A percentile compares a stretch with the other conserved stretches of the same genome.
Evolutionary conservation across 192 early-diverging fungal species (phyloP).

Genomic region (Dispira simplex): DNA sequence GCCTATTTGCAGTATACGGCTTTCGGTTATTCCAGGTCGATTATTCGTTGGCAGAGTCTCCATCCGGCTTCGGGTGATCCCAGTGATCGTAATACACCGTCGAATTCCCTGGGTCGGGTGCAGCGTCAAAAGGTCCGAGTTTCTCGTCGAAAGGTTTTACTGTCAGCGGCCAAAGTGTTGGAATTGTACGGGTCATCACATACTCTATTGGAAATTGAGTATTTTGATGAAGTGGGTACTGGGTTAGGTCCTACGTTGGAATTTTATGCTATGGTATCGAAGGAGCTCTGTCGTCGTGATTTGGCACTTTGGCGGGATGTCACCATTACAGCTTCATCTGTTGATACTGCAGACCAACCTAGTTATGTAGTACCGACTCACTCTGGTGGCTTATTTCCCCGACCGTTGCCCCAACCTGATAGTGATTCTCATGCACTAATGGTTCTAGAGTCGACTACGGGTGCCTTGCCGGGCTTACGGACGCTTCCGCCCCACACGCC

Average conservation of each 20-base stretch:
- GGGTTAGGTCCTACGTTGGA: conserved; percentile 85
- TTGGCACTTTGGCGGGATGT: conserved; percentile 56
- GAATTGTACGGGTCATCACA: conserved; percentile 56
- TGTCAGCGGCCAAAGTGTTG: conserved; percentile 74
- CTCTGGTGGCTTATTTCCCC: too few species aligned
- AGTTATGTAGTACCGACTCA: too few species aligned
- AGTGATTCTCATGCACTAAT: too few species aligned
- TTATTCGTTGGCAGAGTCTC: conserved; percentile 42
- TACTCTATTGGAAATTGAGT: conserved; percentile 80
- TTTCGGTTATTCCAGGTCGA: conserved; percentile 74
- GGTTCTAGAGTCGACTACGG: neutral
- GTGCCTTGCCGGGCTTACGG: neutral
- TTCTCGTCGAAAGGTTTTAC: conserved; percentile 54
- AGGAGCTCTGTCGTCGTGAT: conserved; percentile 43
- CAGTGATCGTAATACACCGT: neutral
- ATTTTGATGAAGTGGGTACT: conserved; percentile 83
- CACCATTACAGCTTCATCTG: too few species aligned
- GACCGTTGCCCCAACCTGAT: too few species aligned
- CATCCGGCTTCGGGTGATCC: neutral
- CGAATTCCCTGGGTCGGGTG: conserved; percentile 44
- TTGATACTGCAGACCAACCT: too few species aligned
- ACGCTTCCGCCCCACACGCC: neutral
- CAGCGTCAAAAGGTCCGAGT: conserved; percentile 86
- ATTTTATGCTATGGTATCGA: conserved; percentile 73
- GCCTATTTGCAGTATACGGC: conserved; percentile 66